These are phyloP conservation scores for Penicillium samsonianum DNA, from an alignment of 495 filamentous ascomycete genomes.

Conservation along the genomic window DNA sequence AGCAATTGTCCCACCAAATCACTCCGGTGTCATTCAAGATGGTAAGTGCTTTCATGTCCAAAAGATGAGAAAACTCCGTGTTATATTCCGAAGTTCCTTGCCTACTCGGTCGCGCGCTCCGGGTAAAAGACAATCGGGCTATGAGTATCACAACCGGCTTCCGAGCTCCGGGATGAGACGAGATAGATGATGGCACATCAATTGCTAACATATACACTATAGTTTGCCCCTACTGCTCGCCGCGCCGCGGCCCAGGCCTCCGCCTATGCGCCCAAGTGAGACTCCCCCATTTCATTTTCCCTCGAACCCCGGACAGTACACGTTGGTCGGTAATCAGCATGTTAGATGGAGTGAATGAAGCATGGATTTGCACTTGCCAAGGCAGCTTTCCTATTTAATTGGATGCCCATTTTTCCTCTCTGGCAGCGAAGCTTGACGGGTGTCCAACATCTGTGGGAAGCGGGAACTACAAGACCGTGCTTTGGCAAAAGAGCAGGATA, in stretches of 20 bases:
- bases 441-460: neutral
- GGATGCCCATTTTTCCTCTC: neutral
- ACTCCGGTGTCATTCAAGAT: slow-evolving; percentile 18
- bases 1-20: slow-evolving; percentile 34
- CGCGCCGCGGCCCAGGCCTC: slow-evolving; percentile 46
- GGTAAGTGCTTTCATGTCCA: neutral
- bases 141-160: slow-evolving; percentile 7
- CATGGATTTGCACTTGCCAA: neutral
- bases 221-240: slow-evolving; percentile 49
- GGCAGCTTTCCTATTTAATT: neutral
- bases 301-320: neutral
- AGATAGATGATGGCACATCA: slow-evolving; percentile 3
- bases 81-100: neutral
- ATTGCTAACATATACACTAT: slow-evolving; percentile 27
- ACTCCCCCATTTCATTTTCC: slow-evolving; percentile 15
- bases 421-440: neutral
- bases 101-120: neutral
- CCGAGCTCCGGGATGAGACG: slow-evolving; percentile 17
- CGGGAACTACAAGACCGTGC: neutral
- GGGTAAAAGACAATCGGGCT: slow-evolving; percentile 12
- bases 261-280: slow-evolving; percentile 49
- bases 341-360: neutral
- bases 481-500: neutral
- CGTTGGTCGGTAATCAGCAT: neutral
- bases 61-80: neutral